Percentiles rank a stretch among this genome's conserved stretches.
Conservation (phyloP, 2,329 filamentous ascomycete genomes). For the Aspergillus sp. region DNA sequence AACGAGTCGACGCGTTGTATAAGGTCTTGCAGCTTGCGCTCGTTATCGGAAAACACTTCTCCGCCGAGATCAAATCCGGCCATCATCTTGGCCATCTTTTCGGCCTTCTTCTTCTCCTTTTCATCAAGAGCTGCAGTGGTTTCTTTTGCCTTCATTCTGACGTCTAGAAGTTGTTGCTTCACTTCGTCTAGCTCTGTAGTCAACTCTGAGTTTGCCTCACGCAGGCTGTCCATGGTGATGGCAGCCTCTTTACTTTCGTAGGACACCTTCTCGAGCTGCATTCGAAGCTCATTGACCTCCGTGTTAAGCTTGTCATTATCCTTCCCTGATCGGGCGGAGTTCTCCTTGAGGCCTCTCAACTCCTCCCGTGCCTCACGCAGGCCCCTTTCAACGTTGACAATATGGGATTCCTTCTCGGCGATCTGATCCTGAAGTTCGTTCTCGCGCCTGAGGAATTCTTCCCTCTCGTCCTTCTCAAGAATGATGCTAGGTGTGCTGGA, state of each 20-base stretch:
- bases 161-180: constrained; percentile 92
- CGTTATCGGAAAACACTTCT: constrained; percentile 91
- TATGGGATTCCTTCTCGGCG: constrained; percentile 83
- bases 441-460: constrained; percentile 91
- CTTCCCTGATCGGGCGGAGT: constrained; percentile 76
- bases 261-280: constrained; percentile 92
- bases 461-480: constrained; percentile 92
- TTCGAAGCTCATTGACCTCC: constrained; percentile 89
- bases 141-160: constrained; percentile 95
- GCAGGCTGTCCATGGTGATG: constrained; percentile 96
- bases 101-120: constrained; percentile 97
- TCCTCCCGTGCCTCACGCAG: constrained; percentile 85
- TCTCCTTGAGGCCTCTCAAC: constrained; percentile 78
- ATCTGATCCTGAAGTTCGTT: constrained; percentile 98
- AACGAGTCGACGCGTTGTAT: constrained; percentile 81
- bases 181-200: constrained; percentile 90
- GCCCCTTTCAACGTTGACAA: constrained; percentile 75
- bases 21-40: constrained; percentile 77
- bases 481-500: constrained; percentile 83
- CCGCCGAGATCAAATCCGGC: constrained; percentile 92
- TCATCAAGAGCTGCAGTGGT: constrained; percentile 86
- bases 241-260: constrained; percentile 96
- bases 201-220: constrained; percentile 92
- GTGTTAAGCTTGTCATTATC: constrained; percentile 84
- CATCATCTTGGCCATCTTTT: constrained; percentile 99